A percentile compares a stretch with the other conserved stretches of the same genome.
Evolutionary conservation across 2,329 filamentous ascomycete species (phyloP).

Genomic region (Aspergillus proliferans): DNA sequence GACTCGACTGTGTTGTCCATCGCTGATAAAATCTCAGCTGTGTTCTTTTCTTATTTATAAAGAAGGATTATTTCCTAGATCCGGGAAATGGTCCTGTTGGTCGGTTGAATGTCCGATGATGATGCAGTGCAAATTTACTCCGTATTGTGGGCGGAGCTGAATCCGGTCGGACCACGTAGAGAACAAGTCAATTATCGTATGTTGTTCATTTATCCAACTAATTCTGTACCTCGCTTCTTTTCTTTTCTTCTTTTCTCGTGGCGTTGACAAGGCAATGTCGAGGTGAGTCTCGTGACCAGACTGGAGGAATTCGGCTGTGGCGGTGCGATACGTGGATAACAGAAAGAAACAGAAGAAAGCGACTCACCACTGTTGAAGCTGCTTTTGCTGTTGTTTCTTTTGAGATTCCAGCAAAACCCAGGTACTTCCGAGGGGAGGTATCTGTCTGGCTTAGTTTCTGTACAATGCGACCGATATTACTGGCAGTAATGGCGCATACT

Average conservation of each 20-base stretch:
- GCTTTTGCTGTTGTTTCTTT: conserved; percentile 5
- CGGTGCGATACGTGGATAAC: conserved; percentile 14
- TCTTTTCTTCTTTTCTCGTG: no score
- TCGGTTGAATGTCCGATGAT: no score
- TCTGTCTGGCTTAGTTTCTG: neutral
- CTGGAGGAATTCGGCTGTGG: conserved; percentile 9
- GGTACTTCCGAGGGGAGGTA: conserved; percentile 1
- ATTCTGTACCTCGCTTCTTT: no score
- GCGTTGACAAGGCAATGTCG: no score
- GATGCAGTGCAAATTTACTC: no score
- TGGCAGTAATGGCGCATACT: conserved; percentile 8
- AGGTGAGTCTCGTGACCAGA: neutral
- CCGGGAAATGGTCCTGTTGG: no score
- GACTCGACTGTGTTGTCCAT: conserved; percentile 32
- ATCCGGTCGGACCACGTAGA: no score
- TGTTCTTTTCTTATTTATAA: neutral
- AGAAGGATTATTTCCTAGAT: no score
- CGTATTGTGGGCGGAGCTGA: no score
- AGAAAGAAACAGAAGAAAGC: conserved; percentile 16
- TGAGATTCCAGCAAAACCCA: conserved; percentile 11
- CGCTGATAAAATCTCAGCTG: conserved; percentile 5
- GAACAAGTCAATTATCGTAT: no score
- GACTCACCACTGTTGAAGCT: conserved; percentile 21
- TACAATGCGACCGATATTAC: no score
- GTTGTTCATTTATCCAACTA: no score